Conservation (phyloP, 306 rosid species). For the Glycine latifolia region DNA sequence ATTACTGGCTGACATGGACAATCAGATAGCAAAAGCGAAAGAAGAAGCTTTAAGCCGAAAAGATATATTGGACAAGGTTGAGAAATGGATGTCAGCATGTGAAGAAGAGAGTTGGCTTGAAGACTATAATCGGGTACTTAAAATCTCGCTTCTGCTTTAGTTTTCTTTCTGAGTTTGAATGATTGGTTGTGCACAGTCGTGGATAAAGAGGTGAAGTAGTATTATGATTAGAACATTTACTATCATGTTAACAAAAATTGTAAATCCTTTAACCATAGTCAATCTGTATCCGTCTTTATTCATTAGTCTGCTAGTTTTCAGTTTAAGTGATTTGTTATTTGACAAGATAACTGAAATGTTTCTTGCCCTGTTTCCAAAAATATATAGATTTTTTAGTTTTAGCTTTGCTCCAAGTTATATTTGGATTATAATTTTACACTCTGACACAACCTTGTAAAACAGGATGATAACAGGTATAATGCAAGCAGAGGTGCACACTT, state of each 20-base stretch:
- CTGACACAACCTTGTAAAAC: conserved; percentile 51
- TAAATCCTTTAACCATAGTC: conserved; percentile 13
- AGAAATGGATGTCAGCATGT: conserved; percentile 99
- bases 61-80: conserved; percentile 99
- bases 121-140: conserved; percentile 91
- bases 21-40: conserved; percentile 85
- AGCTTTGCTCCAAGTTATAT: conserved; percentile 31
- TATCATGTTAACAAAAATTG: conserved; percentile 13
- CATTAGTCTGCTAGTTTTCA: neutral
- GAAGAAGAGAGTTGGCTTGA: conserved; percentile 99
- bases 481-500: conserved; percentile 99
- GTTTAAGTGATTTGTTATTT: conserved; percentile 3
- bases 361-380: conserved; percentile 5
- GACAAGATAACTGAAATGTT: conserved; percentile 12
- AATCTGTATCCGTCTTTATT: conserved; percentile 26
- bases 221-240: conserved; percentile 3
- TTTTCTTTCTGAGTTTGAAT: neutral
- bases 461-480: conserved; percentile 99
- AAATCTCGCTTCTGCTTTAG: conserved; percentile 18
- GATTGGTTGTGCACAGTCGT: conserved; percentile 27
- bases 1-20: conserved; percentile 94
- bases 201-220: conserved; percentile 27
- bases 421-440: conserved; percentile 13
- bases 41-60: conserved; percentile 96
- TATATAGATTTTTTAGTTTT: conserved; percentile 22